A percentile compares a stretch with the other conserved stretches of the same genome.
Evolutionary conservation across 2,329 filamentous ascomycete genomes (phyloP).

Genomic region (Aspergillus tanneri): DNA sequence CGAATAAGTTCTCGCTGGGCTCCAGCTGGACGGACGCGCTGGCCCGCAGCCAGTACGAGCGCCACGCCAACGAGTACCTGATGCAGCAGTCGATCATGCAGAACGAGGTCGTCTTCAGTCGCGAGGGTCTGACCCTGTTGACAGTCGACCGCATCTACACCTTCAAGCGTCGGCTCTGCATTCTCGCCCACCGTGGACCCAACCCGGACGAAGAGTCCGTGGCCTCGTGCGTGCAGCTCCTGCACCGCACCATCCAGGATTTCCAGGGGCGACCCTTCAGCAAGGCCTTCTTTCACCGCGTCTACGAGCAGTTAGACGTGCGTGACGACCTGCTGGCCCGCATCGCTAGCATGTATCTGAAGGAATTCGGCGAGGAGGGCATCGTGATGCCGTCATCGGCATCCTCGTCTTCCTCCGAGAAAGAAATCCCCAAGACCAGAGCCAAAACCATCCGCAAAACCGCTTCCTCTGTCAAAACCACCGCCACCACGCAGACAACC

Average conservation of each 20-base stretch:
- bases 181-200: constrained; percentile 33
- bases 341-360: constrained; percentile 38
- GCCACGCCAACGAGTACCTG: constrained; percentile 41
- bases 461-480: not conserved
- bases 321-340: constrained; percentile 36
- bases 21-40: constrained; percentile 42
- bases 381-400: constrained; percentile 43
- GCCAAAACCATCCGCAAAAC: constrained; percentile 12
- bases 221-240: constrained; percentile 40
- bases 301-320: constrained; percentile 45
- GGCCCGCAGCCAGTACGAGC: constrained; percentile 35
- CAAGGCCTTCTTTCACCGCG: constrained; percentile 44
- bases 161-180: constrained; percentile 44
- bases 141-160: constrained; percentile 48
- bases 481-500: not conserved
- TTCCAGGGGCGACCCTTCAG: constrained; percentile 45
- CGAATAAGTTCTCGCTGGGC: constrained; percentile 39
- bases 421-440: not conserved
- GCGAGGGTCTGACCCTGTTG: constrained; percentile 45
- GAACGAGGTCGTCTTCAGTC: constrained; percentile 46
- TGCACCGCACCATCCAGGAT: constrained; percentile 42
- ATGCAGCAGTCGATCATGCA: constrained; percentile 45
- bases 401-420: too few relatives aligned
- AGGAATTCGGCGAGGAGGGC: constrained; percentile 37
- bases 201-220: constrained; percentile 37